A percentile compares a stretch with the other conserved stretches of the same genome.
Conservation (phyloP, 2,329 filamentous ascomycete species). For the Pseudogymnoascus sp. region DNA sequence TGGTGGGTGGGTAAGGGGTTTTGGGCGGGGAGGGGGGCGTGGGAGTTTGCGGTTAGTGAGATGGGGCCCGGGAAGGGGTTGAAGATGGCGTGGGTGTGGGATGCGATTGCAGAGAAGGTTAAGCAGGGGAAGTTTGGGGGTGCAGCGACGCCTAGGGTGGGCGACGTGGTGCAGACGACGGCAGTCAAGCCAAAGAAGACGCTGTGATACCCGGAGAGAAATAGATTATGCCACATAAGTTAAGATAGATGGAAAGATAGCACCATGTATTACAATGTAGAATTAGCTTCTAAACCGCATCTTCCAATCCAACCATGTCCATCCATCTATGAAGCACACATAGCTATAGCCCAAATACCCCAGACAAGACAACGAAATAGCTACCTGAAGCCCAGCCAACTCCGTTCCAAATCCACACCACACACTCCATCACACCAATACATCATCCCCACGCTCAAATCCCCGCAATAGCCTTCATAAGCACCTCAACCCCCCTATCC, state of each 20-base stretch:
- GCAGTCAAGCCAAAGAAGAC: constrained; percentile 9
- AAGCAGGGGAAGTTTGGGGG: constrained; percentile 11
- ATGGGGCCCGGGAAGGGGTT: background rate
- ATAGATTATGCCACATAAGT: background rate
- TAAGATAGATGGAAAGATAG: background rate
- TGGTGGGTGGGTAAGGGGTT: constrained; percentile 6
- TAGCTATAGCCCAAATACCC: background rate
- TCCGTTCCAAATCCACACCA: background rate
- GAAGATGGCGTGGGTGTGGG: constrained; percentile 16
- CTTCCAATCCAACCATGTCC: background rate
- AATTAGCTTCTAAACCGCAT: background rate
- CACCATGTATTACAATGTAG: constrained; percentile 3
- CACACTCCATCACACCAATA: background rate
- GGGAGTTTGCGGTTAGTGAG: constrained; percentile 3
- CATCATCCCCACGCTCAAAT: constrained; percentile 32
- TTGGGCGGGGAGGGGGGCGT: background rate
- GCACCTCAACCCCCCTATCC: constrained; percentile 45
- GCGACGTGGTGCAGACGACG: constrained; percentile 20
- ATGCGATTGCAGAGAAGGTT: constrained; percentile 10
- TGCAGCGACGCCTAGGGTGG: constrained; percentile 20
- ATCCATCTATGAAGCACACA: background rate
- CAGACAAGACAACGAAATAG: background rate
- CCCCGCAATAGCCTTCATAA: constrained; percentile 51
- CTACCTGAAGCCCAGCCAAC: background rate
- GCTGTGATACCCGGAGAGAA: background rate